A percentile compares a stretch with the other conserved stretches of the same genome.
Conservation (phyloP, 2,329 filamentous ascomycete genomes). For the Fusarium mundagurra region DNA sequence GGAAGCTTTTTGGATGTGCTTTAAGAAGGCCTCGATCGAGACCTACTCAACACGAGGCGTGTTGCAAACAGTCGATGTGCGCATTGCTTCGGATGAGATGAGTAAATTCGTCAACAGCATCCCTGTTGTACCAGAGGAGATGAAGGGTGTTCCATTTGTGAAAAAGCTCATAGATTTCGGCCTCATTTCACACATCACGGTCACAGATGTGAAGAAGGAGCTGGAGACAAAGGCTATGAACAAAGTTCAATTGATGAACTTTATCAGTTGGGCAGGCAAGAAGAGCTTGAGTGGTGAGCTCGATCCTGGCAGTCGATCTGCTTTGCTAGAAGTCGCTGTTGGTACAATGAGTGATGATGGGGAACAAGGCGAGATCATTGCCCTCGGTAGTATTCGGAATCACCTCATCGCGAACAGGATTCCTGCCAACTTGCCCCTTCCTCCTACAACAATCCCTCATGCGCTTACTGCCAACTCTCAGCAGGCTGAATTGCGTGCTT, state of each 20-base stretch:
- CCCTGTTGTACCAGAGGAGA: slow-evolving; percentile 81
- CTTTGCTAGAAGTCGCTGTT: slow-evolving; percentile 83
- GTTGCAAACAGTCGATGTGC: slow-evolving; percentile 82
- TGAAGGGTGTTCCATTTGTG: slow-evolving; percentile 80
- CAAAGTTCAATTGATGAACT: slow-evolving; percentile 80
- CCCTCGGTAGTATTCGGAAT: slow-evolving; percentile 77
- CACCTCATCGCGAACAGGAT: slow-evolving; percentile 84
- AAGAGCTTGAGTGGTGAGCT: slow-evolving; percentile 79
- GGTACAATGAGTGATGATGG: slow-evolving; percentile 71
- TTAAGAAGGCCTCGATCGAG: slow-evolving; percentile 83
- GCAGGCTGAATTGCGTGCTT: slow-evolving; percentile 74
- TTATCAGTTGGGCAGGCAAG: slow-evolving; percentile 83
- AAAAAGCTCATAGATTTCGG: slow-evolving; percentile 84
- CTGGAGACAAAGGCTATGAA: slow-evolving; percentile 84
- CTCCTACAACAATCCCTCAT: slow-evolving; percentile 84
- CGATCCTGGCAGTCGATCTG: slow-evolving; percentile 72
- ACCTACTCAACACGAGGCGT: slow-evolving; percentile 90
- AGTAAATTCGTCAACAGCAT: slow-evolving; percentile 85
- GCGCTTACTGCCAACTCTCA: slow-evolving; percentile 79
- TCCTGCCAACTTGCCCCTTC: slow-evolving; percentile 81
- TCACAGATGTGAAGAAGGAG: slow-evolving; percentile 85
- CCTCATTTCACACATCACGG: slow-evolving; percentile 86
- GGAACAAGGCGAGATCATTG: slow-evolving; percentile 75
- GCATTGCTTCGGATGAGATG: slow-evolving; percentile 74
- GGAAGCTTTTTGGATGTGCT: slow-evolving; percentile 95